Percentiles rank a stretch among this genome's conserved stretches.
Conservation (phyloP, 768 basidiomycete species). For the Russula griseocarnosa region DNA sequence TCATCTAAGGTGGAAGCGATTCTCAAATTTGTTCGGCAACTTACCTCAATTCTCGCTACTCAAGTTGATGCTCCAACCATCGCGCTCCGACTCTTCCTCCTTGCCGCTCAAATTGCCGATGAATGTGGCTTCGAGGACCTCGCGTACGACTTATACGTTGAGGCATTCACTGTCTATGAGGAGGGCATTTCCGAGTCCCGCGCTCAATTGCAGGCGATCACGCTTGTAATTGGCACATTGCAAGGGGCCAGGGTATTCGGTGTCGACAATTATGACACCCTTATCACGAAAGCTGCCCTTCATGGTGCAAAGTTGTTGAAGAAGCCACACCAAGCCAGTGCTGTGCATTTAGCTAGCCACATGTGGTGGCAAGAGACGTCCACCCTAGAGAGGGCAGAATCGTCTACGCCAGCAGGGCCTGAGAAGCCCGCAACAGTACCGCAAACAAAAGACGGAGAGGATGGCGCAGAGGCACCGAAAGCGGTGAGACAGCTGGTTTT, state of each 20-base stretch:
- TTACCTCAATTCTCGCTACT: constrained; percentile 88
- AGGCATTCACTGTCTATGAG: constrained; percentile 97
- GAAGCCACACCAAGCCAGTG: constrained; percentile 96
- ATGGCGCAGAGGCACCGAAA: constrained; percentile 36
- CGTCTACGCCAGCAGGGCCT: constrained; percentile 33
- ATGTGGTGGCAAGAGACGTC: constrained; percentile 93
- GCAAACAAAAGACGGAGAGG: constrained; percentile 42
- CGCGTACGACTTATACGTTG: constrained; percentile 95
- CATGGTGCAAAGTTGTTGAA: constrained; percentile 95
- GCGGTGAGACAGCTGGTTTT: constrained; percentile 30
- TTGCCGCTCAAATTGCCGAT: constrained; percentile 92
- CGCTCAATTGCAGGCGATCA: constrained; percentile 96
- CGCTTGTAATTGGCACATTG: constrained; percentile 87
- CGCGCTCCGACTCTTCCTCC: constrained; percentile 90
- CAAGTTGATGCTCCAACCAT: constrained; percentile 91
- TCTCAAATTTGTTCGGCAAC: constrained; percentile 91
- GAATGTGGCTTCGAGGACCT: constrained; percentile 95
- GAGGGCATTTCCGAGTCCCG: constrained; percentile 95
- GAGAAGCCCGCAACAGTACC: constrained; percentile 36
- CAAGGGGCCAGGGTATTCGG: constrained; percentile 89
- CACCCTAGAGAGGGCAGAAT: constrained; percentile 43
- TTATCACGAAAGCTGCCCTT: constrained; percentile 97
- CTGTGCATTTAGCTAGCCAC: constrained; percentile 92
- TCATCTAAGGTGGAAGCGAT: constrained; percentile 78
- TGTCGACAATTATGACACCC: constrained; percentile 91